Conservation (phyloP, 441 rosid species). For the Jatropha multifida region DNA sequence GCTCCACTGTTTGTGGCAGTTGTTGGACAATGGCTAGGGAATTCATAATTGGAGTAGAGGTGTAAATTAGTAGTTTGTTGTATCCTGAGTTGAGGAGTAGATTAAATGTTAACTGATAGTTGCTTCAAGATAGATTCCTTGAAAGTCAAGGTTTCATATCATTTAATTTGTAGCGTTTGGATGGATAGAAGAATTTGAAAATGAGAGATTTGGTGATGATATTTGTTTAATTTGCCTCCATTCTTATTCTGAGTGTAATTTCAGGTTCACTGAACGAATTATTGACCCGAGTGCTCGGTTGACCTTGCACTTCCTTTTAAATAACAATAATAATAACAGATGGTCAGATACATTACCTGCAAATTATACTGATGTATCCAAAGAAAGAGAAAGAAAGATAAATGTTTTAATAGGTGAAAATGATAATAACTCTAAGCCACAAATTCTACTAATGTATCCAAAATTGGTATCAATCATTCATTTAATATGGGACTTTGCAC, state of each 20-base stretch:
- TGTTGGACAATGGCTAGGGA: neutral
- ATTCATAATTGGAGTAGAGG: neutral
- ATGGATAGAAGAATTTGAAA: no score
- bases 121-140: no score
- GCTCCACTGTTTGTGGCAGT: neutral
- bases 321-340: neutral
- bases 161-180: no score
- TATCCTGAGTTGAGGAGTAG: neutral
- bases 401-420: neutral
- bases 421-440: no score
- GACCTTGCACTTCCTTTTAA: neutral
- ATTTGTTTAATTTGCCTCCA: no score
- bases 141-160: no score
- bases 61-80: constrained; percentile 20
- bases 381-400: neutral
- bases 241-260: no score
- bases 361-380: neutral
- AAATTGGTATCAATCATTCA: neutral
- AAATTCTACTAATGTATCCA: neutral
- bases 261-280: no score
- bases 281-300: neutral
- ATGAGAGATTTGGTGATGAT: no score
- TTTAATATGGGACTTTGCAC: no score
- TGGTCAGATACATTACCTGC: neutral
- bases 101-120: neutral